Percentiles rank a stretch among this genome's conserved stretches.
Conservation (phyloP, 2,329 filamentous ascomycete species). For the Fusarium pininemorale region DNA sequence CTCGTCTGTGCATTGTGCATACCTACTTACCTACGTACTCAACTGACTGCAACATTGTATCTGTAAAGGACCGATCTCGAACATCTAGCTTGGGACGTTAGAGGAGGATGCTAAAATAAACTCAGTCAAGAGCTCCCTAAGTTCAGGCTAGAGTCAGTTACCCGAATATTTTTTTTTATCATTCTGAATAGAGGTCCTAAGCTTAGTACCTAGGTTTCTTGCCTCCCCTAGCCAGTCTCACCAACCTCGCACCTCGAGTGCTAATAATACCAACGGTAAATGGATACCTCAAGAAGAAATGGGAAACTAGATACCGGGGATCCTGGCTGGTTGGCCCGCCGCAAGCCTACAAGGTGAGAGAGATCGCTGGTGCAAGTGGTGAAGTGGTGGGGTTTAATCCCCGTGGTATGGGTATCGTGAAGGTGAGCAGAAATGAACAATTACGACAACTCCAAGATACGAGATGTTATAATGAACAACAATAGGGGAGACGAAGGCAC, state of each 20-base stretch:
- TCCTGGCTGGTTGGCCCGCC: constrained; percentile 40
- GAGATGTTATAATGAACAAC: constrained; percentile 22
- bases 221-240: background rate
- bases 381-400: constrained; percentile 38
- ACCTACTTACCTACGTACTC: background rate
- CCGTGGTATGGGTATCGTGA: constrained; percentile 11
- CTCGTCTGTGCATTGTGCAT: background rate
- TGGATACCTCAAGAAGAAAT: background rate
- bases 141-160: background rate
- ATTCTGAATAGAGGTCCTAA: background rate
- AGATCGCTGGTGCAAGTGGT: constrained; percentile 32
- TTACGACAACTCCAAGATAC: constrained; percentile 33
- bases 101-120: background rate
- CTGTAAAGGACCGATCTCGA: constrained; percentile 25
- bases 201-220: no score
- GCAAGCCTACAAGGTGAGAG: constrained; percentile 33
- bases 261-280: constrained; percentile 24
- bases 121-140: background rate
- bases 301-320: constrained; percentile 15
- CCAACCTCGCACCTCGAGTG: background rate
- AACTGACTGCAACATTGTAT: constrained; percentile 7
- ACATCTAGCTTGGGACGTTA: background rate
- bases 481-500: constrained; percentile 16
- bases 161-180: background rate
- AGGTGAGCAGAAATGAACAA: constrained; percentile 39